These are phyloP conservation scores for Trypanosoma rangeli DNA, from an alignment of 208 protist genomes.

Conservation along the genomic window DNA sequence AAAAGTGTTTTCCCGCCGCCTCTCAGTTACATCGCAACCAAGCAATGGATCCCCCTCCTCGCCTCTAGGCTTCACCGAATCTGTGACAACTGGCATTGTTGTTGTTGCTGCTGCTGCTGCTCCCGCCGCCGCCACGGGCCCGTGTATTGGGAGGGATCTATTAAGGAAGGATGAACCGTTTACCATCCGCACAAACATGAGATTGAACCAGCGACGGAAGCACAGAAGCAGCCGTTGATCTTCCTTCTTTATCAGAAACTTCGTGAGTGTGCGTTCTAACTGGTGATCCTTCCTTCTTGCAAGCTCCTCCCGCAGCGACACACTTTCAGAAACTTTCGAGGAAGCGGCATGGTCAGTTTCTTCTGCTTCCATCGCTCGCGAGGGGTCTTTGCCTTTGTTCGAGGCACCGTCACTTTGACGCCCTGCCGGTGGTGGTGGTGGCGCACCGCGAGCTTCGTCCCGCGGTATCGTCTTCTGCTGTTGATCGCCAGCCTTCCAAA, in stretches of 20 bases:
- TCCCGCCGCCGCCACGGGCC: background rate
- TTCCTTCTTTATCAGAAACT: constrained; percentile 38
- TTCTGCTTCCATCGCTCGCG: background rate
- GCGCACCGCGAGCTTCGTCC: background rate
- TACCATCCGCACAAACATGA: constrained; percentile 45
- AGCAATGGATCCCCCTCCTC: background rate
- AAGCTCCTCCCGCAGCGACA: background rate
- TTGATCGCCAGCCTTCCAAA: background rate
- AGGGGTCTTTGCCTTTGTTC: background rate
- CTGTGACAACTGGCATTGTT: background rate
- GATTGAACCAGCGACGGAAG: constrained; percentile 56
- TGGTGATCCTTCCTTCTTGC: constrained; percentile 13
- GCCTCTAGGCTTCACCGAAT: background rate
- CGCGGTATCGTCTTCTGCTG: background rate
- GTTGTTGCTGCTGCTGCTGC: background rate
- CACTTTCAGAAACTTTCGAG: background rate
- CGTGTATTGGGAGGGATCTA: background rate
- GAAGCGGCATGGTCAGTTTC: background rate
- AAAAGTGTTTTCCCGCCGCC: background rate
- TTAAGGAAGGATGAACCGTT: background rate
- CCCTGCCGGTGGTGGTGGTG: background rate
- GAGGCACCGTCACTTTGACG: background rate
- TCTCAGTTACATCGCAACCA: background rate
- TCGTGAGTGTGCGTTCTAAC: constrained; percentile 26
- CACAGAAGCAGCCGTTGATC: constrained; percentile 28